Evolutionary conservation across 1,139 yeast genomes (phyloP), one percentile per base, ranked within the genome.

Genomic region (Saccharomyces hybrid): DNA sequence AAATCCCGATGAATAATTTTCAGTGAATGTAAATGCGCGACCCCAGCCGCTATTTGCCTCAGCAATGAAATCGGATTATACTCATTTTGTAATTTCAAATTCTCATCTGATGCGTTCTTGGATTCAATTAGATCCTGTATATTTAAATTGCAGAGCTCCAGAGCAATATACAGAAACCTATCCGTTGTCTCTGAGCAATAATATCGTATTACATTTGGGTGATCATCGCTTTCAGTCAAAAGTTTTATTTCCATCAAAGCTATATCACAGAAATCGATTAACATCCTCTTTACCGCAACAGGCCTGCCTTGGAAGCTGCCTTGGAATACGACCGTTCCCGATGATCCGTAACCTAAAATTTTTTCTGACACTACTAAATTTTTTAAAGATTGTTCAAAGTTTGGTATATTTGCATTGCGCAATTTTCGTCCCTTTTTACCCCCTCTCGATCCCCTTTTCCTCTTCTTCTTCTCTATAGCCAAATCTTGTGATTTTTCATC

Each of bases 1-100:
- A 93, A 78, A 69, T 93, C 99, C 59, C 99, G 78, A 71, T 93
- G 99, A 48, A 93, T 97, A 63, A 95, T 91, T 66, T 93, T 91
- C 59, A 93, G 74, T 3, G 91, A 83, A 68, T 93, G 99, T 59
- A 93, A 75, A 70, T 93, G 95, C 59, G 88, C 82, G 31, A 93
- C 76, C 6, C 99, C 99, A 59, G 83, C 79, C 0, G 91, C 88
- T 58, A 93, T 81, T 68, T 93, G 99, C 58, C 75, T 77, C 52
- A 93, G 70, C 2, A 88, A 82, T 57, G 82, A 78, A 25, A 79
- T 79, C 3, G 79, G 77, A 51, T 78, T 73, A 73, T 77, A 71
- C 13, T 70, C 64, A 11, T 64, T 64, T 4, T 70, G 63, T 27
- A 78, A 56, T 27, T 70, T 71, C 13, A 64, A 64, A 47, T 71